Percentiles rank a stretch among this genome's conserved stretches.
Conservation (phyloP, 2,329 filamentous ascomycete genomes). For the Trichophyton schoenleinii region DNA sequence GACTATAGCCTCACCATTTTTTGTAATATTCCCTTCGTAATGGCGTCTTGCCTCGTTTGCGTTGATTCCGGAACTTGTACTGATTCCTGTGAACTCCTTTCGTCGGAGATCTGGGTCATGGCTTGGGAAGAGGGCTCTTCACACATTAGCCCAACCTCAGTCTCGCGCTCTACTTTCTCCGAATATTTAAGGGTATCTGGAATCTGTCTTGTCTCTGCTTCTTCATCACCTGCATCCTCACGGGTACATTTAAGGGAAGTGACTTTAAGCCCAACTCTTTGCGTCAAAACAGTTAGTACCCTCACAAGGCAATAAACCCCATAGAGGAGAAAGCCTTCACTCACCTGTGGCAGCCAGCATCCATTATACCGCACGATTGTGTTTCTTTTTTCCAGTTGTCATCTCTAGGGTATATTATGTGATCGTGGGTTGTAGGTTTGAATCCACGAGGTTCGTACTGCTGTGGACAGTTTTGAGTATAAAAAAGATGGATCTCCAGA, state of each 20-base stretch:
- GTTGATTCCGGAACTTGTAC: conserved; percentile 18
- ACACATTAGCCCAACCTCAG: conserved; percentile 19
- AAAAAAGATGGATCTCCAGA: conserved; percentile 35
- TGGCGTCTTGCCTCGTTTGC: conserved; percentile 18
- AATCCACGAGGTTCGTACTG: conserved; percentile 35
- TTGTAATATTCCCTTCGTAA: conserved; percentile 19
- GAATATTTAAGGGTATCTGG: conserved; percentile 22
- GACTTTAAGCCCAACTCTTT: conserved; percentile 25
- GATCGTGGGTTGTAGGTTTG: conserved; percentile 17
- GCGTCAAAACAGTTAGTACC: conserved; percentile 10
- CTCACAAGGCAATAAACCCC: not conserved
- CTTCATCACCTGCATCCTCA: conserved; percentile 15
- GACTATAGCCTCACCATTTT: conserved; percentile 21
- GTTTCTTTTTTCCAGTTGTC: conserved; percentile 29
- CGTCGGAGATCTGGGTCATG: not conserved
- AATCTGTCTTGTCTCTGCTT: conserved; percentile 13
- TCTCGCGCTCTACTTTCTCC: conserved; percentile 16
- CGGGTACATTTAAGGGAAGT: conserved; percentile 24
- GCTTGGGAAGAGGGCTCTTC: not conserved
- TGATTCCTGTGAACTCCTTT: conserved; percentile 14
- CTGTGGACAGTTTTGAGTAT: conserved; percentile 29
- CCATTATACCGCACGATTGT: conserved; percentile 22
- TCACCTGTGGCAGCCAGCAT: conserved; percentile 31
- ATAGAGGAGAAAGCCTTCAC: not conserved
- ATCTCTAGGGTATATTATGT: conserved; percentile 26